Base-by-base conservation (phyloP, 83 land plant species). In the Picea engelmannii region DNA sequence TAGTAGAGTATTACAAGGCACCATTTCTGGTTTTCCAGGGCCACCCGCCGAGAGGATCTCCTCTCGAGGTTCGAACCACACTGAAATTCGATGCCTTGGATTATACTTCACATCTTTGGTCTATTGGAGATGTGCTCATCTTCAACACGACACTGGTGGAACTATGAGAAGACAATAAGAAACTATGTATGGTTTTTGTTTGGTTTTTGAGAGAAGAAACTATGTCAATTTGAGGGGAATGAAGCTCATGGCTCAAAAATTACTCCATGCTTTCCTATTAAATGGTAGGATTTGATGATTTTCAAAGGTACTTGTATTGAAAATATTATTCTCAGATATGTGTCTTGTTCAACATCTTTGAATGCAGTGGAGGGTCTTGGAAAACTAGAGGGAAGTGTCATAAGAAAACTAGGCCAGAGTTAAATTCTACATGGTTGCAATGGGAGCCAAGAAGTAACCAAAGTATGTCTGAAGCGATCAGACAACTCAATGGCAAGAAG, bases 91-190 rank as follows among this genome's bases (percentile, higher is more conserved):
- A 96, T 60, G 24, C 31, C 13, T 65, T 93, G 63, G 87, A 88
- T 18, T 85, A 92, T 91, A 58, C 66, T 4, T 88, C 95, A 21
- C 52, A 62, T 35, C 70, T 78, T 8, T 96, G 99, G 99, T 42
- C 47, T 11, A 83, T 81, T 17, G 95, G 93, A 0, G 84, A 95
- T 79, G 88, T 93, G 8, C 60, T 95, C 31, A 77, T 95, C 35
- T 89, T 96, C 87, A 96, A 93, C 77, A 83, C 89, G 98, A 3
- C 98, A 96, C 70, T 95, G 99, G 96, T 96, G 99, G 99, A 90
- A 82, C 62, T 40, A 89, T 21, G 87, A 87, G n/a, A 95, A 96
- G 83, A 93, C 90, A 9, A 23, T 66, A 18, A 71, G 6, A 84
- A 80, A 25, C 74, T 81, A 96, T 91, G 86, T n/a, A 88, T 70